Conservation (phyloP, 306 rosid genomes). For the Lupinus albus region DNA sequence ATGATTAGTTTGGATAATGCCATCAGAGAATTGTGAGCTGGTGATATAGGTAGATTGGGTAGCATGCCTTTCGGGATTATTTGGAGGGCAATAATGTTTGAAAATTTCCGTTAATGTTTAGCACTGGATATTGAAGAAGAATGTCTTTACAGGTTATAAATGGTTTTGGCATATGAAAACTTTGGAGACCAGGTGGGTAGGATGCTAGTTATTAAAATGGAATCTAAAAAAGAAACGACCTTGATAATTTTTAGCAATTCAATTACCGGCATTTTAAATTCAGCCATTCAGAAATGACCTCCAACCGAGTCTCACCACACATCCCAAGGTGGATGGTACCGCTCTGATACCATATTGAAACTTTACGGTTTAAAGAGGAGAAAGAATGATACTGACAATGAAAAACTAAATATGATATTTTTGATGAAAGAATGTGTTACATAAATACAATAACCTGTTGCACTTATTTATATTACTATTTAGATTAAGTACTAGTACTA, state of each 20-base stretch:
- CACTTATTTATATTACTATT: background rate
- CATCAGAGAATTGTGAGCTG: conserved; percentile 1
- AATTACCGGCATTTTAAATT: too few relatives aligned
- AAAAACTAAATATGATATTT: background rate
- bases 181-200: background rate
- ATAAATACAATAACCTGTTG: background rate
- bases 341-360: too few relatives aligned
- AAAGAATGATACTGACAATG: background rate
- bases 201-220: background rate
- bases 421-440: background rate
- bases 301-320: too few relatives aligned
- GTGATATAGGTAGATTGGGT: background rate
- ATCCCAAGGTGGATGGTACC: too few relatives aligned
- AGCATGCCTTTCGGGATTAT: conserved; percentile 1
- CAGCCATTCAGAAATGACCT: too few relatives aligned
- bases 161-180: conserved; percentile 5
- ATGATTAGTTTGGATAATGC: conserved; percentile 12
- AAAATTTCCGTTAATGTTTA: background rate
- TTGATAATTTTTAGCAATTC: too few relatives aligned
- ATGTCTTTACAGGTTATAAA: background rate
- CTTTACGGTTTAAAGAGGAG: background rate
- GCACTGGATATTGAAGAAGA: background rate
- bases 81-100: conserved; percentile 18
- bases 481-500: background rate
- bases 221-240: too few relatives aligned